Evolutionary conservation across 2,329 filamentous ascomycete genomes (phyloP), one percentile per base, ranked within the genome.

Genomic region (Penicillium concentricum): DNA sequence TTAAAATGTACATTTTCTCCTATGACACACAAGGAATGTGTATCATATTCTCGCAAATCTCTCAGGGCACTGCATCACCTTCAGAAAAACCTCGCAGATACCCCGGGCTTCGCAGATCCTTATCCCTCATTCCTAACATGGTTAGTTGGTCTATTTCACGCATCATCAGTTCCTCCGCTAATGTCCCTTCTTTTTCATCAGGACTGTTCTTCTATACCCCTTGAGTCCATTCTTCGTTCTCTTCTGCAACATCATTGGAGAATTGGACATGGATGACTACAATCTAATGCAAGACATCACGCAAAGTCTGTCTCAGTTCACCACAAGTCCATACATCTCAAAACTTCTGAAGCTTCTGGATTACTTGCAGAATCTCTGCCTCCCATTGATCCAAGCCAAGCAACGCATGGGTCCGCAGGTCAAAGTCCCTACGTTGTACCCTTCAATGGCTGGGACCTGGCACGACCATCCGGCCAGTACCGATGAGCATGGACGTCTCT

Each of bases 161-260:
- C 4, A 4, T 20, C 7, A 28, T 1, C n/a, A 5, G 1, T 49
- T 9, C 7, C 20, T 18, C 16, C 4, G 16, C 34, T 49, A 10
- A 38, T 16, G 16, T 13, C 3, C 5, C 8, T 32, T 22, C 15
- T 5, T 20, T 30, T 18, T n/a, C 2, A 3, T 16, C 16, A 63
- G 61, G 61, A 61, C 61, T 43, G 41, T 63, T 12, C 47, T 66
- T 7, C 35, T 66, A 30, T 67, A 66, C 34, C 65, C 65, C 1
- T 43, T 61, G 2, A 65, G 59, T 42, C 64, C 65, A 4, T 67
- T 66, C 37, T 67, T 66, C 38, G 65, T 67, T 30, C 57, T 67
- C 5, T 65, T 67, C 39, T 67, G 65, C 57, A 66, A 66, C 47
- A 60, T 67, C 20, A 65, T 67, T 45, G 59, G 57, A n/a, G 57